Evolutionary conservation across 768 basidiomycete species (phyloP).

Genomic region (Lanmaoa pseudosensibilis): DNA sequence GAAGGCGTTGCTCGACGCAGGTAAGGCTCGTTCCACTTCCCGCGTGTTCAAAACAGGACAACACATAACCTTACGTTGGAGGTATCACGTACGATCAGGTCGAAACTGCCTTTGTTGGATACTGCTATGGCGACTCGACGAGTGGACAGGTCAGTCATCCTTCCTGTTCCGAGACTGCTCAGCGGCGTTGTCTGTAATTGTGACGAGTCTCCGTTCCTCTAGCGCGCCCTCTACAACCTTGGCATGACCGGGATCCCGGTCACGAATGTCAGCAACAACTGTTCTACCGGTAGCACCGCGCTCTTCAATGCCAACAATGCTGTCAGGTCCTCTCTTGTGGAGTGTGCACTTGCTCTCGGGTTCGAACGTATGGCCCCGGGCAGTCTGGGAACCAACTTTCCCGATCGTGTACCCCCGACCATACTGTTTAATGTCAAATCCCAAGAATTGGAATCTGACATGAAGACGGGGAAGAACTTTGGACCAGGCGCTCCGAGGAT

Average conservation of each 20-base stretch:
- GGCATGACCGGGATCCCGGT: constrained; percentile 84
- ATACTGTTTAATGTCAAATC: constrained; percentile 44
- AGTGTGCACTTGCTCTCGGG: constrained; percentile 80
- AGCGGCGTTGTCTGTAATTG: background rate
- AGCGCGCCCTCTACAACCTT: constrained; percentile 80
- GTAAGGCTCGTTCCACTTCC: constrained; percentile 32
- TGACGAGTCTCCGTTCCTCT: background rate
- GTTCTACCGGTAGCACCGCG: constrained; percentile 79
- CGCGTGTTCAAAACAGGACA: background rate
- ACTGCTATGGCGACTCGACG: constrained; percentile 79
- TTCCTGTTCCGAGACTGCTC: background rate
- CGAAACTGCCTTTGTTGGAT: constrained; percentile 74
- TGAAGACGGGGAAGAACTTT: constrained; percentile 52
- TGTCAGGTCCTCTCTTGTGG: constrained; percentile 66
- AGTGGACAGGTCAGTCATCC: constrained; percentile 61
- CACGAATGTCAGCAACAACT: constrained; percentile 86
- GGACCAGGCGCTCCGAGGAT: constrained; percentile 72
- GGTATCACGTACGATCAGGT: constrained; percentile 82
- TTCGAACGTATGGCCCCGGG: constrained; percentile 86
- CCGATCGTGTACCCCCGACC: constrained; percentile 51
- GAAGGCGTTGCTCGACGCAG: constrained; percentile 84
- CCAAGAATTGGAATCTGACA: constrained; percentile 47
- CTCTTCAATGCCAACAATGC: constrained; percentile 71
- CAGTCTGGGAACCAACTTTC: constrained; percentile 65
- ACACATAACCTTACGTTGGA: constrained; percentile 22